Evolutionary conservation across 768 basidiomycete species (phyloP), one percentile per base, ranked within the genome.

Genomic region (Tylopilus intermedius): DNA sequence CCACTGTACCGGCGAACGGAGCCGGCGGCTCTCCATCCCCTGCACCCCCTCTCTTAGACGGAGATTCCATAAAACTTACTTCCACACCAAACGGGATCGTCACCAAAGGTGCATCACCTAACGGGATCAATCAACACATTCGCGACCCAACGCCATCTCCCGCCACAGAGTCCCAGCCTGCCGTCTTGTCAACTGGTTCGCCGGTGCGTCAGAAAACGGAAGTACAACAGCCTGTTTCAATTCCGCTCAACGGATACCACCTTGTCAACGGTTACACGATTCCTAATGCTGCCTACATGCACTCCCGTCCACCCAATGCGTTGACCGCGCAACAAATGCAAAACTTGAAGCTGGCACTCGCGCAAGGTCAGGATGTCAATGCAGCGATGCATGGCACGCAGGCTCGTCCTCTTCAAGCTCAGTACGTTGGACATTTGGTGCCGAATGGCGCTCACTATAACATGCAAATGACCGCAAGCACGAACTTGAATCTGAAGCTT

Each of bases 271-370:
- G 71, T 7, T 72, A 67, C 48, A 58, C 67, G 62, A 62, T 75
- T 44, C 51, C 71, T 9, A 73, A 68, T 45, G 58, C 68, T 6
- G 62, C 65, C 47, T 68, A 61, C 61, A 67, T 67, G 68, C 72
- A 61, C 41, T 61, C 56, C 44, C 71, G 70, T 47, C 74, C 72
- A 43, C 68, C 69, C 4, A 72, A 71, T 41, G 71, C 72, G 2
- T 63, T 86, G 43, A 79, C 73, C 32, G 53, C 71, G 18, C 84
- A 86, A 54, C 83, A 85, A 59, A 71, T 85, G 65, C 81, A 83
- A 63, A 76, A 72, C 50, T 60, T 85, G 39, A 84, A 84, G 67
- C 68, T 77, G 8, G 80, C 77, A 4, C 78, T 83, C 53, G 77
- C 76, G 33, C 70, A 67, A 49, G 68, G 65, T 15, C 73, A 71